Evolutionary conservation across 805 yeast genomes (phyloP), one percentile per base, ranked within the genome.

Genomic region (Alloascoidea africana): DNA sequence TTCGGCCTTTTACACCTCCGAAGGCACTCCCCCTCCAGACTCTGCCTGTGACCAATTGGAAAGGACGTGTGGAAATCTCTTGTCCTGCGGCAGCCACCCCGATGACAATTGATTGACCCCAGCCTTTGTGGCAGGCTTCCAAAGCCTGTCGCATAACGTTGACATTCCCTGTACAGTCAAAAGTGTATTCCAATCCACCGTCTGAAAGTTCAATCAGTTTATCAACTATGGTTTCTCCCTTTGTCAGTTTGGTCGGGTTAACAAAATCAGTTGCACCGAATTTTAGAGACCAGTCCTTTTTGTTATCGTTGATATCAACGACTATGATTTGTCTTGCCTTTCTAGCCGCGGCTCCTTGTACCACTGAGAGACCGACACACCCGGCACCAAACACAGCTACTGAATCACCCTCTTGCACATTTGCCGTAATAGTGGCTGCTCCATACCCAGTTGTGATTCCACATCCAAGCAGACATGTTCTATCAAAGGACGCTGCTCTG

Each of bases 21-120:
- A 85, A 91, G n/a, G 99, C 99, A 54, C 94, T 84, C 51, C 99
- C 99, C 60, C 75, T 82, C 97, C 98, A 89, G 38, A 83, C 94
- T 65, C 98, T 79, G 50, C 99, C 99, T 33, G 97, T 91, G 46
- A 91, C 97, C 60, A 91, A 74, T 68, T 89, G 97, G 83, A 91
- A 91, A 43, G 99, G 98, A 63, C 97, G 76, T 36, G 97, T 91
- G 41, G 94, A 63, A 46, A 93, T 87, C 65, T 91, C 97, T 63
- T 86, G 70, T 47, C 98, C 99, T 32, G 96, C 94, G 48, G 96
- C 94, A 36, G 98, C 99, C 49, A 91, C 99, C 59, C 98, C 98
- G 55, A 91, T 91, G 52, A 91, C 68, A 49, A 89, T 71, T 15
- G 96, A 85, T 55, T 78, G 75, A 62, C 99, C 99, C 96, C 98